phyloP scores from a whole-genome alignment of 2,329 filamentous ascomycete species.

The Lasiodiplodia hormozganensis region DNA sequence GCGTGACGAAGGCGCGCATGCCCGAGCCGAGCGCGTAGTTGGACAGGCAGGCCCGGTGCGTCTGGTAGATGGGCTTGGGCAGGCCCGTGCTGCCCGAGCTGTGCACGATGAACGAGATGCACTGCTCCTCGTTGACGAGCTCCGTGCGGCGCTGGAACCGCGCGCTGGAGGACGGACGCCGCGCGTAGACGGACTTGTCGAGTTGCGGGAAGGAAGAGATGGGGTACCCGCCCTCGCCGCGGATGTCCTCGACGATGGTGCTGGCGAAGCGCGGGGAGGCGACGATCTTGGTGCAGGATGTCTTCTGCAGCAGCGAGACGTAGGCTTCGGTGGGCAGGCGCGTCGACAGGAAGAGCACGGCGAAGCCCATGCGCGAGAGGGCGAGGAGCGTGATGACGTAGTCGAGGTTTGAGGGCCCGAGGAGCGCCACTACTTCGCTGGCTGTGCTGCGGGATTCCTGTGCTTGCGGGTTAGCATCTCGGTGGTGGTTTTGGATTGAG shows the following conservation, averaged over 20 bases:
- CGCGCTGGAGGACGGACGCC: not conserved
- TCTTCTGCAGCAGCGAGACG: constrained; percentile 46
- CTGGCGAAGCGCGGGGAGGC: not conserved
- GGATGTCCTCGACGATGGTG: constrained; percentile 5
- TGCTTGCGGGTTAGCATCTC: not conserved
- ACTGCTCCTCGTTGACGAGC: constrained; percentile 39
- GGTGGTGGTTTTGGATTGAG: not conserved
- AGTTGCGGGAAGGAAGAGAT: not conserved
- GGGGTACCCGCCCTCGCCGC: not conserved
- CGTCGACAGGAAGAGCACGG: constrained; percentile 62
- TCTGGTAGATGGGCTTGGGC: constrained; percentile 68
- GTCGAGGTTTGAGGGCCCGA: constrained; percentile 62
- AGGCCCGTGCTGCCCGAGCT: constrained; percentile 66
- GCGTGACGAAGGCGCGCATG: constrained; percentile 24
- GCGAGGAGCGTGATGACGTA: constrained; percentile 63
- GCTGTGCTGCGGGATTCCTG: constrained; percentile 17
- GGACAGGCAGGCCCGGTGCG: constrained; percentile 57
- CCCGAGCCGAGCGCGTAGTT: constrained; percentile 27
- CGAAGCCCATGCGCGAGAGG: constrained; percentile 62
- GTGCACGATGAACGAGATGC: constrained; percentile 49
- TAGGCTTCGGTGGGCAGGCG: constrained; percentile 61
- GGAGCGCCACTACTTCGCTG: constrained; percentile 50
- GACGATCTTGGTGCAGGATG: constrained; percentile 40
- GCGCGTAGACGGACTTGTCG: not conserved
- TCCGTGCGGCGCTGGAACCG: constrained; percentile 9